These are phyloP conservation scores for Colletotrichum truncatum DNA, from an alignment of 2,329 filamentous ascomycete genomes.

Conservation along the genomic window DNA sequence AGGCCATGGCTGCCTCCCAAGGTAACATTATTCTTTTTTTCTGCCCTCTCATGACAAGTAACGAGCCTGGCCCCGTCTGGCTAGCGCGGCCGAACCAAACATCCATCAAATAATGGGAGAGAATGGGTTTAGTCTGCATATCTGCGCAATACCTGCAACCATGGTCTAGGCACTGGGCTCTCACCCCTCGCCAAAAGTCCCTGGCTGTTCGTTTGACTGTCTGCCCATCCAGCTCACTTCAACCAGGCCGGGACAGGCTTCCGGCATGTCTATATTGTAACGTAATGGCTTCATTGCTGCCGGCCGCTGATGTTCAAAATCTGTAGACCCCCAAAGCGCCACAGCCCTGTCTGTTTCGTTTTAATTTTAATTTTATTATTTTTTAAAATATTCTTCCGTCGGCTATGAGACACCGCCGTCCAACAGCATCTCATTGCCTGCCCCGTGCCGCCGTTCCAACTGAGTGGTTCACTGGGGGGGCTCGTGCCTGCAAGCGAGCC, in stretches of 20 bases:
- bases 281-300: not conserved
- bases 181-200: not conserved
- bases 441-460: not conserved
- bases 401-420: not conserved
- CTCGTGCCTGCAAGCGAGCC: slow-evolving; percentile 16
- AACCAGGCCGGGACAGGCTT: not conserved
- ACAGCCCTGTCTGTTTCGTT: not conserved
- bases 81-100: not conserved
- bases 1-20: slow-evolving; percentile 5
- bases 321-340: not conserved
- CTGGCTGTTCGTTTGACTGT: too few species aligned
- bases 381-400: too few species aligned
- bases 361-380: too few species aligned
- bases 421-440: not conserved
- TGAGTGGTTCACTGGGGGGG: not conserved
- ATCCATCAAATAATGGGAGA: not conserved
- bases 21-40: not conserved
- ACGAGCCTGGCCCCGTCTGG: not conserved
- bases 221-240: not conserved
- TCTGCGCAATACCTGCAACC: not conserved
- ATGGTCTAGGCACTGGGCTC: not conserved
- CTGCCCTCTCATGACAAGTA: not conserved
- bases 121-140: not conserved
- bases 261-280: not conserved
- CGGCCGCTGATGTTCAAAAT: not conserved